Evolutionary conservation across 2,329 filamentous ascomycete genomes (phyloP), one percentile per base, ranked within the genome.

Genomic region (Pseudopyricularia javanii): DNA sequence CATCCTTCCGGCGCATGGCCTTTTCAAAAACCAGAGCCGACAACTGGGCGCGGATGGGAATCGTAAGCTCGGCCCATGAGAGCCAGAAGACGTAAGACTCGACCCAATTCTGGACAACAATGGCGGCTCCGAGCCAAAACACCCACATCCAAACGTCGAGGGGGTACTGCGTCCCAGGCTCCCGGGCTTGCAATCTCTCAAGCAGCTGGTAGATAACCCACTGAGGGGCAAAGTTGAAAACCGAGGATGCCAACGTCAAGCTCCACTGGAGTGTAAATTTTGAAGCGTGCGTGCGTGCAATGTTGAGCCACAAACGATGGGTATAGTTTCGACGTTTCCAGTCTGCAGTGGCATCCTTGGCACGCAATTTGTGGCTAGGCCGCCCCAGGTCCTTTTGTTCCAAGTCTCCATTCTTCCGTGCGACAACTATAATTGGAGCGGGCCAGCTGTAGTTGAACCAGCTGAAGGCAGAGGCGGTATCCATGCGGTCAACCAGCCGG

Each of bases 21-120:
- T 93, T 93, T 55, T 83, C 78, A 59, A 91, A 91, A 15, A 91
- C 78, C 7, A 89, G 72, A 1, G 85, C 77, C 2, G 84, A 81
- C 2, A 93, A 69, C 59, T 90, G 83, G 28, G 81, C 76, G 51
- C 85, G 80, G 15, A 91, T 70, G 0, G 85, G 83, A 24, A 88
- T 73, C 47, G 75, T 74, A 11, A 91, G 63, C 51, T 80, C 75
- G 1, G 77, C 74, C 65, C 77, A 83, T 0, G 79, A 79, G 49
- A 84, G 68, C 83, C 84, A 90, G 59, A 78, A 82, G 15, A 85
- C 65, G 71, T 52, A 52, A 6, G 50, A 52, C 30, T 65, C 70
- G 78, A 85, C 65, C 72, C 78, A 84, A 43, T 73, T 70, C 59
- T 77, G 73, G 7, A 77, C 62, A 20, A 87, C 64, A 20, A 83